Conservation (phyloP, 2,329 filamentous ascomycete species). For the Colletotrichum liaoningense region DNA sequence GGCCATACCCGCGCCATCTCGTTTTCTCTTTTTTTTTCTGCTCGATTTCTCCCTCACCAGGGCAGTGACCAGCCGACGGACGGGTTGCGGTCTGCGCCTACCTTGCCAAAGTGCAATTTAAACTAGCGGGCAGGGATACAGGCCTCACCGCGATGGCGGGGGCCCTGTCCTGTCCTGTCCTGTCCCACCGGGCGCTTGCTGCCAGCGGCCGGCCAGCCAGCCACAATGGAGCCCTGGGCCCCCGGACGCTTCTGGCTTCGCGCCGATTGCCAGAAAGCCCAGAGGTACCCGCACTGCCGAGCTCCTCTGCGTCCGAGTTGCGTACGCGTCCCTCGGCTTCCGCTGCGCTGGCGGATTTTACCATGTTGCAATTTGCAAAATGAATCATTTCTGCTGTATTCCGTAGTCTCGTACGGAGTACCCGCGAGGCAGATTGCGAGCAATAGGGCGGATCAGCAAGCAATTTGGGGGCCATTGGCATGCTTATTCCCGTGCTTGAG, state of each 20-base stretch:
- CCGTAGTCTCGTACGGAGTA: no score
- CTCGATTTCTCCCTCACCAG: neutral
- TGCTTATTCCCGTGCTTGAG: neutral
- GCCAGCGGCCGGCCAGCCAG: neutral
- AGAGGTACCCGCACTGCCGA: slow-evolving; percentile 6
- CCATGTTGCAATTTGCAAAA: no score
- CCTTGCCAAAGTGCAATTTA: neutral
- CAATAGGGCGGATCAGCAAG: neutral
- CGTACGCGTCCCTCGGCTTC: slow-evolving; percentile 22
- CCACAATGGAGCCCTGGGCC: neutral
- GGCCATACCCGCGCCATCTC: neutral
- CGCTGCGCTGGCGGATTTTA: neutral
- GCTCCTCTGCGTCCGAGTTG: neutral
- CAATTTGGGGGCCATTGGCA: neutral
- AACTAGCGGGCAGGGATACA: neutral
- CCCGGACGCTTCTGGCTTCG: neutral
- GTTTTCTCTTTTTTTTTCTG: neutral
- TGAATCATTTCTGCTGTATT: no score
- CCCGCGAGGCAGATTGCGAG: neutral
- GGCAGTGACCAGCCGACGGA: neutral
- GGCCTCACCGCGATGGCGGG: neutral
- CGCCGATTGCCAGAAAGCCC: neutral
- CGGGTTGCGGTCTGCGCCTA: neutral
- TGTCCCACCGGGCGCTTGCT: neutral
- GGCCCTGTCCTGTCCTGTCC: no score